A percentile compares a stretch with the other conserved stretches of the same genome.
These are phyloP conservation scores for Corymbia citriodora DNA, from an alignment of 441 rosid species.

Conservation along the genomic window DNA sequence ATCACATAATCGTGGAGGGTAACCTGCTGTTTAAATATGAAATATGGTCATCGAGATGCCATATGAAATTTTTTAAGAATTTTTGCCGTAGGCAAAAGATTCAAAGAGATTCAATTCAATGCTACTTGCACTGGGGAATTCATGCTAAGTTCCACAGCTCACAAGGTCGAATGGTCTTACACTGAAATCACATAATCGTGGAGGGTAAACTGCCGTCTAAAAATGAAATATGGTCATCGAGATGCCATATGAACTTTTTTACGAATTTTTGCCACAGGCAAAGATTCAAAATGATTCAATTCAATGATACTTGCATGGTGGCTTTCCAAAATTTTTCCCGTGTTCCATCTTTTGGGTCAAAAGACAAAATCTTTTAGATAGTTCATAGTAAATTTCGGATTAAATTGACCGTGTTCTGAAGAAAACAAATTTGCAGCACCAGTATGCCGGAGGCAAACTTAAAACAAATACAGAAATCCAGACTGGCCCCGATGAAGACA, in stretches of 20 bases:
- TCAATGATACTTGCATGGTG: not conserved
- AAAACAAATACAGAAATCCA: not conserved
- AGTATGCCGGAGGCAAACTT: not conserved
- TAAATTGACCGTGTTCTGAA: not conserved
- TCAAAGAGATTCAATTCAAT: not conserved
- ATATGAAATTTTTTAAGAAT: not conserved
- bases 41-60: not conserved
- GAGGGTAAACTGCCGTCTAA: not conserved
- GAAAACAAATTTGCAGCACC: not conserved
- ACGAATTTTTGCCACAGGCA: not conserved
- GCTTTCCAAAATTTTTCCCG: not conserved
- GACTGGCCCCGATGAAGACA: not conserved
- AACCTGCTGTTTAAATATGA: not conserved
- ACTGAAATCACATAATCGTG: not conserved
- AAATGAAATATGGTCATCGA: not conserved
- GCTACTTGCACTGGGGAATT: not conserved
- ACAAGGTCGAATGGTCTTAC: not conserved
- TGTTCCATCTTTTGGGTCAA: not conserved
- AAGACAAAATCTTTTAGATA: not conserved
- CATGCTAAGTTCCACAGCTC: not conserved
- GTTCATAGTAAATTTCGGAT: not conserved
- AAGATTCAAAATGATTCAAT: not conserved
- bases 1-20: not conserved
- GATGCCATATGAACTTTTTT: not conserved
- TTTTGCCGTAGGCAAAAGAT: not conserved